A percentile compares a stretch with the other conserved stretches of the same genome.
phyloP scores from a whole-genome alignment of 2,329 filamentous ascomycete species.

The Bipolaris oryzae region DNA sequence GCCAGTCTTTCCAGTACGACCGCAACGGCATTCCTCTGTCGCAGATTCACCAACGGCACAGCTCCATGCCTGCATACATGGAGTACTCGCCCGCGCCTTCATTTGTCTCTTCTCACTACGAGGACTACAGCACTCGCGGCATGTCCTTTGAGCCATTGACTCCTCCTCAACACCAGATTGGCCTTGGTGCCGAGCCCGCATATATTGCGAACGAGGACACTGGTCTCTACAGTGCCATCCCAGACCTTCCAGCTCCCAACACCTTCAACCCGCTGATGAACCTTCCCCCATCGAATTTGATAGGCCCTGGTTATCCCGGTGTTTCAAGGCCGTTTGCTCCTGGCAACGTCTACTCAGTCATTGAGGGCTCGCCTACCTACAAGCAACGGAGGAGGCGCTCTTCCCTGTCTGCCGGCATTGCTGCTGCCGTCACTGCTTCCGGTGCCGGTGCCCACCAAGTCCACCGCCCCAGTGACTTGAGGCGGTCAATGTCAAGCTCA shows the following conservation, averaged over 20 bases:
- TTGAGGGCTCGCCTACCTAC: conserved; percentile 97
- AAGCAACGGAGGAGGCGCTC: conserved; percentile 95
- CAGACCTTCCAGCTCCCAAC: conserved; percentile 79
- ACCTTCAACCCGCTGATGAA: conserved; percentile 89
- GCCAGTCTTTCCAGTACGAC: conserved; percentile 78
- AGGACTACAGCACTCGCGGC: conserved; percentile 95
- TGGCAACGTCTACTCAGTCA: conserved; percentile 90
- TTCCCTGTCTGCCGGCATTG: conserved; percentile 83
- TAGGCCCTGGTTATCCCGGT: conserved; percentile 78
- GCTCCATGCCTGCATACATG: conserved; percentile 98
- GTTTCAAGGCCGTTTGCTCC: conserved; percentile 69
- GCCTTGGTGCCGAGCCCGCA: conserved; percentile 83
- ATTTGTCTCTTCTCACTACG: conserved; percentile 97
- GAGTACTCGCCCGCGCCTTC: conserved; percentile 98
- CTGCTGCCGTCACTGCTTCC: conserved; percentile 69
- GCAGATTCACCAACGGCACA: conserved; percentile 86
- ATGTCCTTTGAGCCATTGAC: conserved; percentile 97
- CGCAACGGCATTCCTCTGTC: conserved; percentile 86
- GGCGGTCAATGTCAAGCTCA: conserved; percentile 87
- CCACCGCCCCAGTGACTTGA: conserved; percentile 86
- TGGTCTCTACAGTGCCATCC: conserved; percentile 91
- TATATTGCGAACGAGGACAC: conserved; percentile 99
- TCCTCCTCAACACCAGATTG: conserved; percentile 86
- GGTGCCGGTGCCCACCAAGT: conserved; percentile 60
- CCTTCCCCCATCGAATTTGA: conserved; percentile 82